These are phyloP conservation scores for Anthracocystis walkeri DNA, from an alignment of 1,284 basidiomycete genomes.

Conservation along the genomic window DNA sequence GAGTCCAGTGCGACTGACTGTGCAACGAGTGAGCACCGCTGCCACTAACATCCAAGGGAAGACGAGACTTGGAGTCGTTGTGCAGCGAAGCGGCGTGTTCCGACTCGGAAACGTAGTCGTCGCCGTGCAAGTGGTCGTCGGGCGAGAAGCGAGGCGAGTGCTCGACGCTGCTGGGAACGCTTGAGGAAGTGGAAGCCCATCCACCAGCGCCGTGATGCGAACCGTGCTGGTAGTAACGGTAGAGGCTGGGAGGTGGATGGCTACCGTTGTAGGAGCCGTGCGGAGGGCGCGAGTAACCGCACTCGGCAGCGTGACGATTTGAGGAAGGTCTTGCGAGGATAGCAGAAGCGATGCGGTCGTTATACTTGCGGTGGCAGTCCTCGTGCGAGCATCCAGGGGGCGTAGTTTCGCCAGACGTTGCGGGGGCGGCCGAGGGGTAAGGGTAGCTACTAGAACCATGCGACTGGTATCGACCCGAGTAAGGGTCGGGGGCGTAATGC, in stretches of 20 bases:
- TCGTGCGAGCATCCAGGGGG: constrained; percentile 62
- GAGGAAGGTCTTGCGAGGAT: constrained; percentile 38
- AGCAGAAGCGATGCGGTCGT: constrained; percentile 57
- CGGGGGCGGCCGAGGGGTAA: constrained; percentile 18
- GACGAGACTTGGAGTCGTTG: constrained; percentile 41
- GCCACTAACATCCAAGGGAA: constrained; percentile 14
- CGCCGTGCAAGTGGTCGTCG: constrained; percentile 59
- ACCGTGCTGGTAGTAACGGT: constrained; percentile 51
- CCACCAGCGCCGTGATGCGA: constrained; percentile 41
- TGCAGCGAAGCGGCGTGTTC: constrained; percentile 44
- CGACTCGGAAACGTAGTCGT: constrained; percentile 60
- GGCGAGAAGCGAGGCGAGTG: constrained; percentile 65
- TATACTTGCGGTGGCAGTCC: constrained; percentile 64
- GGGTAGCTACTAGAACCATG: constrained; percentile 26
- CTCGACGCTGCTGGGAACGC: constrained; percentile 65
- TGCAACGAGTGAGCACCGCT: constrained; percentile 20
- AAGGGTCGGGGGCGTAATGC: constrained; percentile 40
- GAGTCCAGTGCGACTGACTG: constrained; percentile 59
- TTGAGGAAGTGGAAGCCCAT: constrained; percentile 58
- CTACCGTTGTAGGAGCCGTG: constrained; percentile 40
- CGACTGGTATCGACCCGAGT: constrained; percentile 39
- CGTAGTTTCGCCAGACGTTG: constrained; percentile 21
- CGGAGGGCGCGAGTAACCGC: constrained; percentile 34
- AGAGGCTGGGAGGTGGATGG: constrained; percentile 50
- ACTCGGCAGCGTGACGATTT: constrained; percentile 37